Percentiles rank a stretch among this genome's conserved stretches.
These are phyloP conservation scores for Apiospora koreana DNA, from an alignment of 2,329 filamentous ascomycete genomes.

Conservation along the genomic window DNA sequence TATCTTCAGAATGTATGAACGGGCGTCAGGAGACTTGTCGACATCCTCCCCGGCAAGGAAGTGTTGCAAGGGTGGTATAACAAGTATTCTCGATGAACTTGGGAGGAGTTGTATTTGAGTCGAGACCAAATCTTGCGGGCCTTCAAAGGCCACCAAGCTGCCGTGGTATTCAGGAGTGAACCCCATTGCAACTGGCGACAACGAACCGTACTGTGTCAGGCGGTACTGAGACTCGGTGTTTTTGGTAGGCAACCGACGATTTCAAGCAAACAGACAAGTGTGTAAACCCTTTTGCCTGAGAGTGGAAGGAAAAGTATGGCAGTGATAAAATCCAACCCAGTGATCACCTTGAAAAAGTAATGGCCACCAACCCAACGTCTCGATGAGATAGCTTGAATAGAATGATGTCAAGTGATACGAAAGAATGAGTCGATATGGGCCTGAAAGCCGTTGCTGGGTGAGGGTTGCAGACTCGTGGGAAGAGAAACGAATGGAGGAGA, in stretches of 20 bases:
- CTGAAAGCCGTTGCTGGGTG: not conserved
- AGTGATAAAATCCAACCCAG: not conserved
- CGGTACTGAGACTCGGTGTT: not conserved
- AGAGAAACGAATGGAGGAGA: not conserved
- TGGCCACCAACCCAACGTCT: not conserved
- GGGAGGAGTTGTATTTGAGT: slow-evolving; percentile 63
- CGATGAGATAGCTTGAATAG: not conserved
- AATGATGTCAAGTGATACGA: not conserved
- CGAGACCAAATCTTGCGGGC: slow-evolving; percentile 53
- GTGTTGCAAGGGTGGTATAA: slow-evolving; percentile 53
- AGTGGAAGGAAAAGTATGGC: not conserved
- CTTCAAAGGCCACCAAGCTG: slow-evolving; percentile 62
- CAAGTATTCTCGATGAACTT: slow-evolving; percentile 56
- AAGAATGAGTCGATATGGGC: not conserved
- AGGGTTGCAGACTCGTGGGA: not conserved
- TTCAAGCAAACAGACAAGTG: not conserved
- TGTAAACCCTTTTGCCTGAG: not conserved
- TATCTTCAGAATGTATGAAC: slow-evolving; percentile 47
- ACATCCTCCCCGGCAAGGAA: slow-evolving; percentile 40
- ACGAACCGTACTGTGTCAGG: not conserved
- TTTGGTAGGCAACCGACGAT: not conserved
- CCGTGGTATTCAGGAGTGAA: slow-evolving; percentile 38
- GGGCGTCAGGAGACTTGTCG: slow-evolving; percentile 36
- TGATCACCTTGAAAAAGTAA: not conserved
- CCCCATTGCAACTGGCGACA: slow-evolving; percentile 24